These are phyloP conservation scores for Nemania serpens DNA, from an alignment of 2,329 filamentous ascomycete species.

Conservation along the genomic window DNA sequence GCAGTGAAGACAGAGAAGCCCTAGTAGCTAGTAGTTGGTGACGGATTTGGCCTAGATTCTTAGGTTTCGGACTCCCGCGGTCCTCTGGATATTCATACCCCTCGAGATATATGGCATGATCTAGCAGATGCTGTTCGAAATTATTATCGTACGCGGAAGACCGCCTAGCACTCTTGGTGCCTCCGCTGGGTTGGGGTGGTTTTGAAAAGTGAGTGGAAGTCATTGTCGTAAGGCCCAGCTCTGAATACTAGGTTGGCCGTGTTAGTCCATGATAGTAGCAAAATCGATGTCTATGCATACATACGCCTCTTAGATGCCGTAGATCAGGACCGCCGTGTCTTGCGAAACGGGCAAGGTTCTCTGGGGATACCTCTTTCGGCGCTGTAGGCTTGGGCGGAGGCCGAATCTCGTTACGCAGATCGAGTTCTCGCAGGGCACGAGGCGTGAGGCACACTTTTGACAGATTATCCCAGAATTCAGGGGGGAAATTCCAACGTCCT, in stretches of 20 bases:
- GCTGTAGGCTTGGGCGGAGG: background rate
- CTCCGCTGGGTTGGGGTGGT: background rate
- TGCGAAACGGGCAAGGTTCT: constrained; percentile 35
- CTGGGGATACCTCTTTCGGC: background rate
- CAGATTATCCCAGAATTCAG: constrained; percentile 37
- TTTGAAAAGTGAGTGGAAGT: background rate
- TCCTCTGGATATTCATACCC: background rate
- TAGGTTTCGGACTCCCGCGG: background rate
- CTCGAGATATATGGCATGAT: constrained; percentile 33
- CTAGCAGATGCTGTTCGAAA: constrained; percentile 38
- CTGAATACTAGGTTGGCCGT: background rate
- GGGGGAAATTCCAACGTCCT: constrained; percentile 5
- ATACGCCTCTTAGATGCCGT: constrained; percentile 41
- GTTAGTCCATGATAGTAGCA: background rate
- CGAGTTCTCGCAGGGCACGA: constrained; percentile 37
- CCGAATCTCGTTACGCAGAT: constrained; percentile 31
- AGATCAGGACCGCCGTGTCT: constrained; percentile 44
- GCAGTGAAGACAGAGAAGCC: constrained; percentile 30
- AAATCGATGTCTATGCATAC: constrained; percentile 18
- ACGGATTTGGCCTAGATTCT: constrained; percentile 3
- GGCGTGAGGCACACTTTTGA: constrained; percentile 37
- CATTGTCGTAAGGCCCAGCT: constrained; percentile 1
- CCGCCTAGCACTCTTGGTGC: background rate
- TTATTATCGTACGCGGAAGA: constrained; percentile 30
- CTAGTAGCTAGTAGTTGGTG: constrained; percentile 1